Base-by-base conservation (phyloP, 176 grass and related monocot species). In the Poa pratensis region DNA sequence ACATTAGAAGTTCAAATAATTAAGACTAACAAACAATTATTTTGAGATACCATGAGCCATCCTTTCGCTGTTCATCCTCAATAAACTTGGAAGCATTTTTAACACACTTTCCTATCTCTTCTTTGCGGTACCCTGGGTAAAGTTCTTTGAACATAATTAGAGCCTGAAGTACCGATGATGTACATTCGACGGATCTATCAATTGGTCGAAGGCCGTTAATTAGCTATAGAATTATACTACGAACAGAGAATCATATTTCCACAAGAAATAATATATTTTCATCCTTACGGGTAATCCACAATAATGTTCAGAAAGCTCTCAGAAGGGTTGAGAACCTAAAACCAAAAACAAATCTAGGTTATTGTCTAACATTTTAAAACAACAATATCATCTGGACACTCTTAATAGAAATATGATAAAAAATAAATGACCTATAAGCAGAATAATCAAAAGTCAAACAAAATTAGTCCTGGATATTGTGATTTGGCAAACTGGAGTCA, bases 41-140 rank as follows among this genome's bases (percentile, higher is more conserved):
- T 76, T 34, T 10, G 7, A 39, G 9, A 82, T 19, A 94, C 92
- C 92, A 94, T 60, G 90, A 88, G 0, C 92, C 90, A 77, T 94
- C 90, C 26, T 76, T 54, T 3, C 40, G 9, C 77, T 94, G 92
- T 12, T 70, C 65, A 5, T 74, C 66, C 80, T 92, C 87, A 70
- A 94, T 90, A 64, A 84, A 92, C 11, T 53, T 74, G 1, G 80
- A 12, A 60, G 78, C 37, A 20, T 76, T 92, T 77, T 40, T 61
- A 4, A 90, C 77, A 69, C 90, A 92, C 61, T 49, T 76, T 62
- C 14, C 78, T 75, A 94, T 87, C 12, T 92, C 92, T 83, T 88
- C 17, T 46, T 35, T 51, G 20, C 87, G 87, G 51, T 94, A 86
- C 5, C 24, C 66, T 0, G 82, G 90, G 79, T 92, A 45, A 20